Percentiles rank a stretch among this genome's conserved stretches.
These are phyloP conservation scores for Lipomyces starkeyi DNA, from an alignment of 805 yeast genomes.

Conservation along the genomic window DNA sequence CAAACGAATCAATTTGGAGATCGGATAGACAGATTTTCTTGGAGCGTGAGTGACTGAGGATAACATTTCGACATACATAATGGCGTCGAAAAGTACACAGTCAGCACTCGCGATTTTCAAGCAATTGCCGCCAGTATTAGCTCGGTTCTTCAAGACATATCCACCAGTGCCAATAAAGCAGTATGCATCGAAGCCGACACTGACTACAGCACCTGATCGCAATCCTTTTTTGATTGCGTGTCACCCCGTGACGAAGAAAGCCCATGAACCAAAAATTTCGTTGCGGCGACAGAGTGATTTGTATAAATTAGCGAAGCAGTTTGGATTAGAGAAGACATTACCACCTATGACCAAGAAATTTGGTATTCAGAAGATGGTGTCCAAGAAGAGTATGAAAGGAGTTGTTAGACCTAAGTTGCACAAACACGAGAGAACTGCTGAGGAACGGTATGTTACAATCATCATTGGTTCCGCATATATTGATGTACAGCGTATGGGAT, in stretches of 20 bases:
- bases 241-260: constrained; percentile 71
- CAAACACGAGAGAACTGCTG: constrained; percentile 21
- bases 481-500: not conserved
- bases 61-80: not conserved
- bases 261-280: constrained; percentile 74
- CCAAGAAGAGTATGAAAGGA: constrained; percentile 31
- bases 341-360: constrained; percentile 59
- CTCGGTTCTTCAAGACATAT: constrained; percentile 70
- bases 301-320: constrained; percentile 72
- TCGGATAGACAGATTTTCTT: not conserved
- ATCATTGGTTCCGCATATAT: not conserved
- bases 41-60: not conserved
- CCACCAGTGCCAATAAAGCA: constrained; percentile 74
- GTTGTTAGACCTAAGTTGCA: constrained; percentile 27
- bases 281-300: constrained; percentile 76
- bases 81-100: constrained; percentile 16
- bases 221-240: constrained; percentile 82
- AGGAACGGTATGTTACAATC: constrained; percentile 13
- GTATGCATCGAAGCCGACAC: constrained; percentile 65
- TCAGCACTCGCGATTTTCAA: constrained; percentile 46
- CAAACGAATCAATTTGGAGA: not conserved
- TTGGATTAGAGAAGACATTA: constrained; percentile 71
- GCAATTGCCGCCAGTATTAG: constrained; percentile 67
- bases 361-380: constrained; percentile 25
- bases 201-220: constrained; percentile 63